phyloP scores from a whole-genome alignment of 106 monocot species.

The Dioscorea zingiberensis region DNA sequence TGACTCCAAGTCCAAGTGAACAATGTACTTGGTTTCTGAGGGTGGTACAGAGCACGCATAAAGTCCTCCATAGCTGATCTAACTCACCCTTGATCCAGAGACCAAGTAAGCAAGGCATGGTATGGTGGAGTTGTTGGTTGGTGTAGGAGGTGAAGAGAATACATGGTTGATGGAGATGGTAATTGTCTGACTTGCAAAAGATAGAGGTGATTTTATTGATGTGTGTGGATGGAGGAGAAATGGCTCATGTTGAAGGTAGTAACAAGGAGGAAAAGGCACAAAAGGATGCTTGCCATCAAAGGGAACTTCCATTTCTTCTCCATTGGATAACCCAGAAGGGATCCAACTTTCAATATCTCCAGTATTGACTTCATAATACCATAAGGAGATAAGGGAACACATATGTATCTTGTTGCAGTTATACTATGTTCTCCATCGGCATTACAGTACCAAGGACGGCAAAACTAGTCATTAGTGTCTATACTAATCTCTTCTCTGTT shows the following conservation, averaged over 20 bases:
- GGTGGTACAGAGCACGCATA: constrained; percentile 52
- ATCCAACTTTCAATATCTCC: neutral
- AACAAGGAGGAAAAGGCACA: constrained; percentile 22
- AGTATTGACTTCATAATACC: too few species aligned
- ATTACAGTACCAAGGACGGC: too few species aligned
- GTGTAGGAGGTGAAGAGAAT: neutral
- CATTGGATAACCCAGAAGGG: neutral
- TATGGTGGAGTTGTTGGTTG: neutral
- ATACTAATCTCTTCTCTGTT: too few species aligned
- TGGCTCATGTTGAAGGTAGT: constrained; percentile 31
- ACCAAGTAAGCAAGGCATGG: constrained; percentile 55
- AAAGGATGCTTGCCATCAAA: constrained; percentile 16
- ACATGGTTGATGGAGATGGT: too few species aligned
- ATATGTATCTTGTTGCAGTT: too few species aligned
- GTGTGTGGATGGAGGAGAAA: too few species aligned
- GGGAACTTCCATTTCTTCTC: constrained; percentile 44
- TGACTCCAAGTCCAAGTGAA: constrained; percentile 51
- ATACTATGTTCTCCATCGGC: too few species aligned
- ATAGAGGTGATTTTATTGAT: constrained; percentile 15
- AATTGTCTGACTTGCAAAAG: neutral
- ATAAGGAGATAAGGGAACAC: too few species aligned
- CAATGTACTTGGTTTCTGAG: constrained; percentile 40
- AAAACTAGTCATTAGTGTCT: too few species aligned
- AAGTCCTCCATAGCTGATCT: constrained; percentile 44
- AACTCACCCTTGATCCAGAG: constrained; percentile 57